These are phyloP conservation scores for Penicillium nordicum DNA, from an alignment of 2,329 filamentous ascomycete genomes.

Conservation along the genomic window DNA sequence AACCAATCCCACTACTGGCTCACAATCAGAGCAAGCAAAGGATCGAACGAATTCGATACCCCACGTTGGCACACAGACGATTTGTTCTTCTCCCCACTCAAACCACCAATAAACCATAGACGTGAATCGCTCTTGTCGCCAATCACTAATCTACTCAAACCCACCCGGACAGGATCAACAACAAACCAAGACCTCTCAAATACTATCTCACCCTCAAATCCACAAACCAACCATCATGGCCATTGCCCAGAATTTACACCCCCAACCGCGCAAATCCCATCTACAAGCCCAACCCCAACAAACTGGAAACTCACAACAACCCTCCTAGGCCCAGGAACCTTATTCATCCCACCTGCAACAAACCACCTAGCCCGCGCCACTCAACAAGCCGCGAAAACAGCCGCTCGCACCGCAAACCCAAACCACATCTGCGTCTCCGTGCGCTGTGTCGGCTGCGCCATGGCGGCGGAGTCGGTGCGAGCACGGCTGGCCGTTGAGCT, in stretches of 20 bases:
- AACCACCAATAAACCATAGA: constrained; percentile 12
- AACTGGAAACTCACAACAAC: constrained; percentile 51
- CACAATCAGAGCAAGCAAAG: constrained; percentile 47
- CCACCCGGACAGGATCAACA: neutral
- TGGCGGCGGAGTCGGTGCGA: constrained; percentile 34
- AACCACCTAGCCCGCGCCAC: constrained; percentile 33
- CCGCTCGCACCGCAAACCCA: constrained; percentile 21
- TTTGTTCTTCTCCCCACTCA: constrained; percentile 40
- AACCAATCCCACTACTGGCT: constrained; percentile 47
- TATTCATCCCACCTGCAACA: constrained; percentile 41
- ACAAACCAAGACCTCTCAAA: neutral
- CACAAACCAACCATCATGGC: neutral
- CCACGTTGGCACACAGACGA: constrained; percentile 53
- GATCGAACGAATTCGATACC: constrained; percentile 44
- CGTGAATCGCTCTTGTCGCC: neutral
- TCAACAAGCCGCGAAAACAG: constrained; percentile 30
- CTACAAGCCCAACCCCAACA: constrained; percentile 28
- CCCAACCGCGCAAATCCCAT: constrained; percentile 2
- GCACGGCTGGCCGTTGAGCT: neutral
- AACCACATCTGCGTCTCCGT: constrained; percentile 44
- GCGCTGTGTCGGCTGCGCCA: constrained; percentile 45
- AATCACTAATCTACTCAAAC: neutral
- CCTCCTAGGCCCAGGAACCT: constrained; percentile 46
- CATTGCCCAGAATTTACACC: neutral
- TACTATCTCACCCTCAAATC: neutral